phyloP scores from a whole-genome alignment of 2,329 filamentous ascomycete genomes.

The Pyricularia grisea region DNA sequence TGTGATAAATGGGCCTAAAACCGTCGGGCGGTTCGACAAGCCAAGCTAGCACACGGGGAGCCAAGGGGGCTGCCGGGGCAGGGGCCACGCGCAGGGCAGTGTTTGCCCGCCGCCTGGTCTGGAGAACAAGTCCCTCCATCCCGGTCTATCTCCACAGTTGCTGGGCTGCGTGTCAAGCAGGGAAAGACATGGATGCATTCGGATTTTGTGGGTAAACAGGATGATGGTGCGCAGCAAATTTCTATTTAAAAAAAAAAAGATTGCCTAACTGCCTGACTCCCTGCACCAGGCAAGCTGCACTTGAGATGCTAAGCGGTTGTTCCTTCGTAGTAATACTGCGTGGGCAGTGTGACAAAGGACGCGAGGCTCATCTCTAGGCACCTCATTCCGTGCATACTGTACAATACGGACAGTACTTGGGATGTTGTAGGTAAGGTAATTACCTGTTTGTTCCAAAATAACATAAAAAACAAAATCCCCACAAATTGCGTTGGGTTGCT shows the following conservation, averaged over 20 bases:
- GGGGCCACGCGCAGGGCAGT: not conserved
- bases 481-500: not conserved
- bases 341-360: not conserved
- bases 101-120: not conserved
- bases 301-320: not conserved
- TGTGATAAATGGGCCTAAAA: constrained; percentile 5
- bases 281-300: not conserved
- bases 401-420: not conserved
- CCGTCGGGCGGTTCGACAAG: not conserved
- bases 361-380: not conserved
- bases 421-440: not conserved
- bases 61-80: not conserved
- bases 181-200: not conserved
- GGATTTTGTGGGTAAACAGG: not conserved
- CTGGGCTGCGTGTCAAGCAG: not conserved
- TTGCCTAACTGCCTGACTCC: not conserved
- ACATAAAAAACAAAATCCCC: not conserved
- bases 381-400: not conserved
- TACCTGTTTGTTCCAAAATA: not conserved
- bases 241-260: not conserved
- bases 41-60: not conserved
- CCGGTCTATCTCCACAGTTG: not conserved
- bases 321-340: not conserved
- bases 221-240: not conserved
- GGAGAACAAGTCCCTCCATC: not conserved